Conservation (phyloP, 108 stramenopile genomes). For the Epipyxis sp. region DNA sequence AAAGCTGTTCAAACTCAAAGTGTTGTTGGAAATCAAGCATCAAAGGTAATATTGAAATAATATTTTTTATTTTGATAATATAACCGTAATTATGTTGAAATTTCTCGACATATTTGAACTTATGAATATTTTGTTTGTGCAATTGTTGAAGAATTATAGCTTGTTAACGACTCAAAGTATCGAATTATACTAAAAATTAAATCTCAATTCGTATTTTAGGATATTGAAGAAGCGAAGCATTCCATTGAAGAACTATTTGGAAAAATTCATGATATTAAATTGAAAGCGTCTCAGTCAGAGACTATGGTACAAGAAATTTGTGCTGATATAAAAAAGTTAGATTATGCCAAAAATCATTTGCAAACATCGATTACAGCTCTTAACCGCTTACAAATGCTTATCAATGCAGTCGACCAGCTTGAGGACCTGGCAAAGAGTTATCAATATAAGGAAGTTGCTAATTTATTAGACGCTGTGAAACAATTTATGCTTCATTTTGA, state of each 20-base stretch:
- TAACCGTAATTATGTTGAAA: no score
- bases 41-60: no score
- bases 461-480: conserved; percentile 83
- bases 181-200: background rate
- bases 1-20: conserved; percentile 57
- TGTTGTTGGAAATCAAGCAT: conserved; percentile 48
- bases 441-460: conserved; percentile 76
- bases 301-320: conserved; percentile 59
- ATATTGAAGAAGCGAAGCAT: conserved; percentile 54
- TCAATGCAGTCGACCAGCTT: conserved; percentile 87
- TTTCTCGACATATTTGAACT: no score
- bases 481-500: conserved; percentile 73
- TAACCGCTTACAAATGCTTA: conserved; percentile 94
- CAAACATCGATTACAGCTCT: conserved; percentile 90
- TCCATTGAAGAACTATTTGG: conserved; percentile 53
- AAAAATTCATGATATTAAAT: conserved; percentile 58
- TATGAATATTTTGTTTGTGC: no score
- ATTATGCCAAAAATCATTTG: conserved; percentile 91
- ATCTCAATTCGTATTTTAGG: conserved; percentile 7
- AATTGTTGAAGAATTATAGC: no score
- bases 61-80: no score
- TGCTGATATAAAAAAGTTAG: conserved; percentile 90
- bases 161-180: background rate
- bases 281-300: conserved; percentile 55
- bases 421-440: conserved; percentile 66